Evolutionary conservation across 345 rosid genomes (phyloP), one percentile per base, ranked within the genome.

Genomic region (Lepidium didymum): DNA sequence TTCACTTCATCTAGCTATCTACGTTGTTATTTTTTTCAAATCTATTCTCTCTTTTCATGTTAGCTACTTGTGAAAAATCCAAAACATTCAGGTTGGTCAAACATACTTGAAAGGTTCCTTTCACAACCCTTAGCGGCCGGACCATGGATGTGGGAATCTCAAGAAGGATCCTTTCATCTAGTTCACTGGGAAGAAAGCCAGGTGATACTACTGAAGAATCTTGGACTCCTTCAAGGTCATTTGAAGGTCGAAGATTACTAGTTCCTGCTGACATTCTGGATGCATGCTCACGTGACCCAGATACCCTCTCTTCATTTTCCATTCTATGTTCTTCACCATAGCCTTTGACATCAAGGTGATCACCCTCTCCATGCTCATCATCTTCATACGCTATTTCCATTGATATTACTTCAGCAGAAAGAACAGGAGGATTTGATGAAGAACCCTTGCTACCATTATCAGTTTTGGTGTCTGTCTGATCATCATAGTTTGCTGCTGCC

Each of bases 81-180:
- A 68, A 68, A 61, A 68, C 18, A 35, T 27, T 54, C 34, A 62
- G 51, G 60, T 62, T 47, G 56, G 69, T 68, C 31, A 31, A 71
- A 78, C 85, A 73, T 86, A 89, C 99, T 70, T 95, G 99, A 78
- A 91, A 89, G 61, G 88, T 95, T 85, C 99, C 99, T 55, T 70
- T 86, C 62, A 85, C 76, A 77, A 89, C 94, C 77, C 87, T 78
- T 67, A 91, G 78, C 3, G 96, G 96, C 50, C 96, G 87, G 77
- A 95, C 96, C 97, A 95, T 95, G 44, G 97, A 89, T 62, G 97
- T 81, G 62, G 93, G 82, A 79, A 91, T 85, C 81, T 91, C 99
- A 77, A 89, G 83, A 83, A 89, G 81, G 59, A 95, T 89, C 75
- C 93, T 85, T 82, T 89, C 99, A 77, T 95, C 89, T 60, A 79